Conservation (phyloP, 805 yeast genomes). For the Ogataea kodamae region DNA sequence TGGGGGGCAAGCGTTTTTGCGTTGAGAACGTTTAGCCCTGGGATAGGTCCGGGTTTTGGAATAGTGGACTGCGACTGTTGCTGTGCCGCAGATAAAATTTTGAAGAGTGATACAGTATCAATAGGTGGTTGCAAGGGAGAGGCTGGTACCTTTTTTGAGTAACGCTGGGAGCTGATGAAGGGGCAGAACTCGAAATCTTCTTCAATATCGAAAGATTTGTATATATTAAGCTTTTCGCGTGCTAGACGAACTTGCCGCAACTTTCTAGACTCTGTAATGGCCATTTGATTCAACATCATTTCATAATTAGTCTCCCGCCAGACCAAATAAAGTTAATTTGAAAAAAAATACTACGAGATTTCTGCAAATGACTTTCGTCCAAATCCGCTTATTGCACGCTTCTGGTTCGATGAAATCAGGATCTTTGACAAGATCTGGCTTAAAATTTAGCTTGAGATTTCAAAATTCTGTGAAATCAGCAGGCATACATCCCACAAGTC, state of each 20-base stretch:
- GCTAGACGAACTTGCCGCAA: slow-evolving; percentile 30
- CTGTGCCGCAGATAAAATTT: slow-evolving; percentile 21
- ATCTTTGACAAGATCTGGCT: too few relatives aligned
- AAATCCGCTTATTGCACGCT: too few relatives aligned
- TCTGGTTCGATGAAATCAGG: too few relatives aligned
- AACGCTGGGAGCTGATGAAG: slow-evolving; percentile 14
- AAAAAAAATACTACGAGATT: too few relatives aligned
- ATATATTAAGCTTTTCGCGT: slow-evolving; percentile 52
- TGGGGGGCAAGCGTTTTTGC: slow-evolving; percentile 2
- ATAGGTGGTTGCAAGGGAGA: slow-evolving; percentile 12
- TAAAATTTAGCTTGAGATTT: slow-evolving; percentile 2
- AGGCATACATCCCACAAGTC: slow-evolving; percentile 28
- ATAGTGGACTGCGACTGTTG: slow-evolving; percentile 11
- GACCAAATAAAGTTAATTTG: slow-evolving; percentile 2
- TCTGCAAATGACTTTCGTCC: background rate
- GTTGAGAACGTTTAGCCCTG: slow-evolving; percentile 6
- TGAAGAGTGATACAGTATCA: slow-evolving; percentile 19
- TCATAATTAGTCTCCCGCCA: slow-evolving; percentile 6
- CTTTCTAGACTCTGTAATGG: slow-evolving; percentile 8
- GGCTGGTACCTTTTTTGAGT: slow-evolving; percentile 4
- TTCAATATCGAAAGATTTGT: slow-evolving; percentile 66
- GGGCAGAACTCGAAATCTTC: slow-evolving; percentile 75
- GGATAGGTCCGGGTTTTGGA: slow-evolving; percentile 8
- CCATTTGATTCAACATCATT: slow-evolving; percentile 10
- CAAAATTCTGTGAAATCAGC: too few relatives aligned